A percentile compares a stretch with the other conserved stretches of the same genome.
Evolutionary conservation across 2,329 filamentous ascomycete species (phyloP).

Genomic region (Monosporascus sp.): DNA sequence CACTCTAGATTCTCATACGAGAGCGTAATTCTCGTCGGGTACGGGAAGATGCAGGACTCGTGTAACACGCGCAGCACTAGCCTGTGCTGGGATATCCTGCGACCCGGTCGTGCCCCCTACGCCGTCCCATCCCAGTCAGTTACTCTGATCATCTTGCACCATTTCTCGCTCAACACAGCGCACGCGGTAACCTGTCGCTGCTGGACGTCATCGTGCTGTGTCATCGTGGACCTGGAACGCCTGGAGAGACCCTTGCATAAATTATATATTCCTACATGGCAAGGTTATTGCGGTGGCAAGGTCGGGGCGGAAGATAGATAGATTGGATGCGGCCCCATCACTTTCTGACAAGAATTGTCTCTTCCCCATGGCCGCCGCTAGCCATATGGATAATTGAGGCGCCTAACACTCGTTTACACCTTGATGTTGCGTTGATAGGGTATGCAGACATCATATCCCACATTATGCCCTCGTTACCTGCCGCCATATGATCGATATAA

Average conservation of each 20-base stretch:
- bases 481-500: constrained; percentile 10
- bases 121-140: constrained; percentile 5
- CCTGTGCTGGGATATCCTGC: constrained; percentile 8
- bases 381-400: constrained; percentile 10
- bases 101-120: constrained; percentile 8
- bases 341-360: constrained; percentile 8
- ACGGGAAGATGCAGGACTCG: constrained; percentile 24
- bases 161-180: constrained; percentile 1
- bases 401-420: constrained; percentile 18
- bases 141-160: constrained; percentile 7
- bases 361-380: constrained; percentile 5
- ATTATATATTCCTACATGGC: constrained; percentile 21
- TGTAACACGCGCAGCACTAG: constrained; percentile 18
- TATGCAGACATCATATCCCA: background rate
- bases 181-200: constrained; percentile 14
- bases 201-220: constrained; percentile 14
- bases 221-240: constrained; percentile 3
- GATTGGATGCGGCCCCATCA: constrained; percentile 5
- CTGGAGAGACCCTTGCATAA: constrained; percentile 12
- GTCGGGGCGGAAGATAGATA: constrained; percentile 7
- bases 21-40: constrained; percentile 26
- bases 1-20: constrained; percentile 19
- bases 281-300: constrained; percentile 15
- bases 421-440: background rate
- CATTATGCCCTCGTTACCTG: constrained; percentile 20